Percentiles rank a stretch among this genome's conserved stretches.
Conservation (phyloP, 352 stramenopile genomes). For the Pythium chondricola region DNA sequence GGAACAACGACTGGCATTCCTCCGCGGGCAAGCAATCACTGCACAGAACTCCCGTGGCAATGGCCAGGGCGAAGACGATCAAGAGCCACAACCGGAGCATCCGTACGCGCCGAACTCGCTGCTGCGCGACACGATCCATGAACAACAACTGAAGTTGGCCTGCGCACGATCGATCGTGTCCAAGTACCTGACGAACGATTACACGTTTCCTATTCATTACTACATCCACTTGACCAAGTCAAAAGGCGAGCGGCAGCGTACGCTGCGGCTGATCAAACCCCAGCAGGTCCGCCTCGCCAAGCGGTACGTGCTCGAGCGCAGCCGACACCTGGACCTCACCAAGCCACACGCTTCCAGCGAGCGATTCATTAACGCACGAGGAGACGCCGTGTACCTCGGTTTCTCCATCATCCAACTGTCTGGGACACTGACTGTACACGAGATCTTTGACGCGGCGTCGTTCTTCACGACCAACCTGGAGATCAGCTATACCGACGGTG, state of each 20-base stretch:
- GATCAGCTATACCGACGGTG: slow-evolving; percentile 17
- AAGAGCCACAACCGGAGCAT: background rate
- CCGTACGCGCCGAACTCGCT: slow-evolving; percentile 19
- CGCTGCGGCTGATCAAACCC: slow-evolving; percentile 25
- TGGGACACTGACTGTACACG: background rate
- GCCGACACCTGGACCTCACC: slow-evolving; percentile 30
- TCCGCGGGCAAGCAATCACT: slow-evolving; percentile 7
- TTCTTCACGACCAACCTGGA: slow-evolving; percentile 17
- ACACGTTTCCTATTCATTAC: slow-evolving; percentile 13
- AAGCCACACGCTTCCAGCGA: slow-evolving; percentile 29
- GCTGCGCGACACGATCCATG: slow-evolving; percentile 21
- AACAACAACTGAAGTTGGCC: slow-evolving; percentile 30
- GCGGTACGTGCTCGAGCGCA: slow-evolving; percentile 37
- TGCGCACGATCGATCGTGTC: slow-evolving; percentile 26
- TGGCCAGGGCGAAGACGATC: background rate
- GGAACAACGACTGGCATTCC: slow-evolving; percentile 9
- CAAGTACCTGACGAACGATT: slow-evolving; percentile 17
- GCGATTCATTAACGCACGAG: slow-evolving; percentile 34
- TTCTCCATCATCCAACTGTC: slow-evolving; percentile 24
- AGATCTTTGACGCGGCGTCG: slow-evolving; percentile 8
- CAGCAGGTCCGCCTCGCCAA: slow-evolving; percentile 31
- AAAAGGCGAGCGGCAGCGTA: slow-evolving; percentile 19
- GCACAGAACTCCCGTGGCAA: background rate
- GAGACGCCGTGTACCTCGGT: slow-evolving; percentile 34
- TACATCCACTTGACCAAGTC: slow-evolving; percentile 39